Evolutionary conservation across 768 basidiomycete species (phyloP), one percentile per base, ranked within the genome.

Genomic region (Kwoniella dejecticola): DNA sequence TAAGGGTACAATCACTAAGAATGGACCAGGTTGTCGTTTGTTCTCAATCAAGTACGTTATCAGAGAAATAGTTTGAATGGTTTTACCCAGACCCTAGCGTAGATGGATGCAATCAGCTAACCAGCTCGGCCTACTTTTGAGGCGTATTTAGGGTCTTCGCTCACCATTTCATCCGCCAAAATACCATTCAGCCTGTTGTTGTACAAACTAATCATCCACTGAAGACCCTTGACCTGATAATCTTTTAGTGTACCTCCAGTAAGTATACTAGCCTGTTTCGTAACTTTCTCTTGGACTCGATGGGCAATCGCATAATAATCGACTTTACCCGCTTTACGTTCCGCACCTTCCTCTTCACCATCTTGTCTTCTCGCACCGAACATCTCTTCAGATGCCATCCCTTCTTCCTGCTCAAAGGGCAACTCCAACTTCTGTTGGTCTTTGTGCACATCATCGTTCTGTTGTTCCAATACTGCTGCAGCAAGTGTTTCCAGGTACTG

Each of bases 241-340:
- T 94, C 92, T 79, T 96, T 97, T 71, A 97, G 82, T 0, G 87
- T 91, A 46, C 93, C 93, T 62, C 92, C 93, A 30, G 89, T 76
- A 17, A 96, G 85, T 26, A 96, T 82, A 36, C 46, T 62, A 8
- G 79, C 75, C 52, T 80, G 79, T 41, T 80, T 75, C 2, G 85
- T 80, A 63, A 98, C 80, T 79, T 83, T 93, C 83, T 99, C 96
- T 69, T 88, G 88, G 69, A 91, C 88, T 62, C 87, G 83, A 78
- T 98, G 96, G 1, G 96, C 93, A 53, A 98, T 90, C 4, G 91
- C 89, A 72, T 97, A 97, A 80, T 98, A 98, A 75, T 98, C 96
- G 56, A 93, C 85, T 81, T 88, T 97, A 72, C 82, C 83, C 71
- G 85, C 88, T 53, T 83, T 83, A 31, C 85, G 84, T 40, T 82